A percentile compares a stretch with the other conserved stretches of the same genome.
Conservation (phyloP, 306 rosid genomes). For the Cyclanthera cordifolia region DNA sequence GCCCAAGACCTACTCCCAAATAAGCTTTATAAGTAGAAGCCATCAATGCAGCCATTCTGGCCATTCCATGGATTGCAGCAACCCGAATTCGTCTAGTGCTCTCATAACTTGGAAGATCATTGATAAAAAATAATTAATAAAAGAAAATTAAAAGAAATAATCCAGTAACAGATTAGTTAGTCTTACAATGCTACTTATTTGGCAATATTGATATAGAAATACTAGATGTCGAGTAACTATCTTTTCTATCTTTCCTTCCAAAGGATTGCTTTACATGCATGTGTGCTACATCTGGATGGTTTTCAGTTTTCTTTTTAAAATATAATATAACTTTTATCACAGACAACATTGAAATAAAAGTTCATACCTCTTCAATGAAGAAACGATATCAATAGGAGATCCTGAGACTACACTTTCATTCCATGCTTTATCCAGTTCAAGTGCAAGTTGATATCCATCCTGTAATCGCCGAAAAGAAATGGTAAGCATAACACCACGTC, state of each 20-base stretch:
- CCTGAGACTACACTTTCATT: constrained; percentile 38
- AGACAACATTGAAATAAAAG: neutral
- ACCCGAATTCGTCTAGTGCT: constrained; percentile 61
- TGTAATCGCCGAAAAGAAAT: constrained; percentile 24
- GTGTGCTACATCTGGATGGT: neutral
- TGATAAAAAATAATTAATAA: neutral
- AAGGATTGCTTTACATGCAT: neutral
- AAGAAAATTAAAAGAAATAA: neutral
- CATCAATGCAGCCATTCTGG: constrained; percentile 95
- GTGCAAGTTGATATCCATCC: constrained; percentile 89
- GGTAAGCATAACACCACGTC: constrained; percentile 5
- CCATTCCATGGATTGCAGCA: constrained; percentile 83
- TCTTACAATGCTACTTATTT: neutral
- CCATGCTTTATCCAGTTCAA: constrained; percentile 66
- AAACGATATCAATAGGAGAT: constrained; percentile 44
- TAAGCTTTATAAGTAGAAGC: constrained; percentile 90
- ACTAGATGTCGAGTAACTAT: neutral
- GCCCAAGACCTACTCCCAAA: constrained; percentile 91
- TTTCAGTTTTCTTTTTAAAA: neutral
- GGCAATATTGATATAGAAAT: no score
- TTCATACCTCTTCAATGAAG: constrained; percentile 59
- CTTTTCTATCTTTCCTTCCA: neutral
- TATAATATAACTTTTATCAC: neutral
- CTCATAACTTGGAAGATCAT: constrained; percentile 47
- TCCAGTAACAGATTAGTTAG: neutral